Percentiles rank a stretch among this genome's conserved stretches.
These are phyloP conservation scores for Alternaria triticina DNA, from an alignment of 2,329 filamentous ascomycete genomes.

Conservation along the genomic window DNA sequence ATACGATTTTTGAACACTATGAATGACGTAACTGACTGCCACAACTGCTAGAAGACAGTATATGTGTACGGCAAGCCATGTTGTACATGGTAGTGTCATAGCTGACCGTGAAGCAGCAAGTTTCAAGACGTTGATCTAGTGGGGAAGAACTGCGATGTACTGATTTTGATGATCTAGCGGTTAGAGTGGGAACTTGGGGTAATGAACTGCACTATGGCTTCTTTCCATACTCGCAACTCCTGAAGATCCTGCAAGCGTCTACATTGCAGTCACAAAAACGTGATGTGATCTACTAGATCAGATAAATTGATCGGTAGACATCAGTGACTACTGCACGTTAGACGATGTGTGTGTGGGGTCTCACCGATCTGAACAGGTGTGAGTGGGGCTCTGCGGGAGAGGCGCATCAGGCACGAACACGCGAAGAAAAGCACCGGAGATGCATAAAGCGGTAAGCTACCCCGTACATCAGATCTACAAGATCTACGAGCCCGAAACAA, in stretches of 20 bases:
- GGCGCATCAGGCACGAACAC: not conserved
- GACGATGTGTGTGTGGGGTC: not conserved
- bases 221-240: not conserved
- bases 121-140: not conserved
- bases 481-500: not conserved
- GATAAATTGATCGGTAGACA: not conserved
- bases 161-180: not conserved
- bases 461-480: not conserved
- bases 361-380: not conserved
- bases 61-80: not conserved
- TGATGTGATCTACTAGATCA: not conserved
- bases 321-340: slow-evolving; percentile 1
- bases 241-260: not conserved
- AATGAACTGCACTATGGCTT: not conserved
- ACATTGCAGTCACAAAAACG: not conserved
- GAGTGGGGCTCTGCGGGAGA: not conserved
- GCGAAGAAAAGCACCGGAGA: not conserved
- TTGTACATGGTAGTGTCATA: not conserved
- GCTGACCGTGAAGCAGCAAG: not conserved
- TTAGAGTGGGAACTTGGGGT: not conserved
- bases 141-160: not conserved
- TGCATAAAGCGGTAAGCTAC: not conserved
- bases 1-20: not conserved
- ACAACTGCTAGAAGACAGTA: not conserved
- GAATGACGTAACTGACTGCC: not conserved